Evolutionary conservation across 2,329 filamentous ascomycete genomes (phyloP).

Genomic region (Neonectria punicea): DNA sequence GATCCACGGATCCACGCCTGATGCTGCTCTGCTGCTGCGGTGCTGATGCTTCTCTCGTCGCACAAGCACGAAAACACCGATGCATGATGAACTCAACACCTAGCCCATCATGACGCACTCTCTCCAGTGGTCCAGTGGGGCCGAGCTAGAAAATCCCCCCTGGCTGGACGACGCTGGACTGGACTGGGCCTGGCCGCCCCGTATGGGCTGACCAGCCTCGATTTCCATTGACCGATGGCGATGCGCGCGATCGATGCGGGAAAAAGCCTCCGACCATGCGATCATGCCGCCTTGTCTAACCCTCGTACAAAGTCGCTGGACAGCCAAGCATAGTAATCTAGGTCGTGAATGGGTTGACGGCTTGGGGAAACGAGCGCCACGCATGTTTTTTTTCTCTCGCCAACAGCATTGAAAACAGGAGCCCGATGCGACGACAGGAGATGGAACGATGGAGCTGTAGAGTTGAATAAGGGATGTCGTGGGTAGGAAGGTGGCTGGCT

Average conservation of each 20-base stretch:
- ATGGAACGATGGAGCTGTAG: not conserved
- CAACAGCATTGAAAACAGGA: not conserved
- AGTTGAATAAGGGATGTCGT: not conserved
- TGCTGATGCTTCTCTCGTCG: not conserved
- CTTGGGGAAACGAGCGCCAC: slow-evolving; percentile 5
- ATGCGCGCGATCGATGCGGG: slow-evolving; percentile 19
- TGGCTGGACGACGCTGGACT: slow-evolving; percentile 12
- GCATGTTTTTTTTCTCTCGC: not conserved
- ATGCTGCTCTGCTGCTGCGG: not conserved
- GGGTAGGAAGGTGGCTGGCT: not conserved
- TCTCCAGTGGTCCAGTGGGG: slow-evolving; percentile 7
- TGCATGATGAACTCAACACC: slow-evolving; percentile 16
- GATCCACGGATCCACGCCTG: slow-evolving; percentile 9
- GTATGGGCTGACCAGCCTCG: slow-evolving; percentile 4
- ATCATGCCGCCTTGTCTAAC: not conserved
- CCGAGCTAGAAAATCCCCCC: slow-evolving; percentile 13
- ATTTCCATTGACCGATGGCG: slow-evolving; percentile 11
- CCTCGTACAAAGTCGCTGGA: slow-evolving; percentile 1
- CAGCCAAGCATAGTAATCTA: not conserved
- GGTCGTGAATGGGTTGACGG: not conserved
- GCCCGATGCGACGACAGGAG: not conserved
- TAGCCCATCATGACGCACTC: not conserved
- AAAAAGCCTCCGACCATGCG: not conserved
- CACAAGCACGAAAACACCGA: slow-evolving; percentile 4
- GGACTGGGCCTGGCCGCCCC: slow-evolving; percentile 7